Evolutionary conservation across 495 filamentous ascomycete species (phyloP), one percentile per base, ranked within the genome.

Genomic region (Chaetomium cochliodes): DNA sequence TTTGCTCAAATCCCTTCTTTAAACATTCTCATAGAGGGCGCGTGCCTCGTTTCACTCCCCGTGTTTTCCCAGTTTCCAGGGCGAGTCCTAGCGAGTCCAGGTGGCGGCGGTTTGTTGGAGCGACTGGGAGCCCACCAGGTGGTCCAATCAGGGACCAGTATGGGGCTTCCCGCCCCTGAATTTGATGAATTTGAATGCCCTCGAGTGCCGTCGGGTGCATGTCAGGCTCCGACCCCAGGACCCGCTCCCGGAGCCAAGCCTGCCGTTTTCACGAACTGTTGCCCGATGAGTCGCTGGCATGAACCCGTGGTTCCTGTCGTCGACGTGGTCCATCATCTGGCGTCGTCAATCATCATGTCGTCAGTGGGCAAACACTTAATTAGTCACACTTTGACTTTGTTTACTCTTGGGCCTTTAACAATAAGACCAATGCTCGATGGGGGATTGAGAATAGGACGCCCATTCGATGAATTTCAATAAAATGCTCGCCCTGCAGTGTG

Each of bases 101-200:
- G 33, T 25, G 49, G 25, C 16, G 49, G 22, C 15, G 44, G 25
- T 33, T 58, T 63, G 66, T 54, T 69, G 67, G 67, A 65, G 49
- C 67, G 67, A 69, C 52, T 69, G 7, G 53, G 44, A 30, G 51
- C 18, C 7, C 16, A 69, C 44, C 63, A 69, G 67, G 67, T 69
- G 67, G 67, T 44, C 67, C 67, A 69, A 69, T 69, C 37, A 56
- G 50, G 26, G 33, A 12, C 46, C 20, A 28, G 50, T 2, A 54
- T 4, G n/a, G 12, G 5, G 44, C 5, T 23, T 11, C n/a, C 16
- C 4, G 46, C n/a, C 8, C 39, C 53, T 22, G 22, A 30, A 13
- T 12, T 30, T 30, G 28, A 30, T 30, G 28, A 30, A 30, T 30
- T 51, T 2, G 11, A 23, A 50, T 50, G 46, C n/a, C 46, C 9